Evolutionary conservation across 345 rosid species (phyloP).

Genomic region (Boechera divaricarpa): DNA sequence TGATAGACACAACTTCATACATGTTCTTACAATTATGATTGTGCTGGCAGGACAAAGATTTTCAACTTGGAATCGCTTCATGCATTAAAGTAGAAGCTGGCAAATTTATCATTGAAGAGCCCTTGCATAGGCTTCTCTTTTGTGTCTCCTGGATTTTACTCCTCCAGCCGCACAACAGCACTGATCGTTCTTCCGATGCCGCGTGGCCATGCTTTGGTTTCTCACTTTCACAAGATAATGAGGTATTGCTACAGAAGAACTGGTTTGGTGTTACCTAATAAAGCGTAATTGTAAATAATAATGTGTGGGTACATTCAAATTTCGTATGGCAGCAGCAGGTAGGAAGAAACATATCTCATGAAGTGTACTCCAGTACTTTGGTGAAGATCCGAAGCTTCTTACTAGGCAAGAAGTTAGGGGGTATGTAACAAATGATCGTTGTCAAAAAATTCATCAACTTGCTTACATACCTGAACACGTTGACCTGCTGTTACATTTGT

Average conservation of each 20-base stretch:
- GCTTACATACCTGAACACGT: not conserved
- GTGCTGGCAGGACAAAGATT: conserved; percentile 58
- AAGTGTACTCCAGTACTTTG: conserved; percentile 63
- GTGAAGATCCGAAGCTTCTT: conserved; percentile 59
- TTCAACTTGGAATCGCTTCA: conserved; percentile 57
- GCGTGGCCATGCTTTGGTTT: conserved; percentile 74
- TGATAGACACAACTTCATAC: conserved; percentile 24
- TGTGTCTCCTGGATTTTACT: conserved; percentile 78
- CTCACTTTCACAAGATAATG: conserved; percentile 86
- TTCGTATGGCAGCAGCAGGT: conserved; percentile 52
- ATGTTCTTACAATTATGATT: conserved; percentile 23
- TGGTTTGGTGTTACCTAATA: conserved; percentile 9
- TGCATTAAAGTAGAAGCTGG: conserved; percentile 63
- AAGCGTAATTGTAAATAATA: not conserved
- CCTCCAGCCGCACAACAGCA: conserved; percentile 61
- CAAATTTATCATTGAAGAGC: conserved; percentile 64
- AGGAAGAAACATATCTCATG: conserved; percentile 54
- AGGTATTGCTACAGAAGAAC: conserved; percentile 52
- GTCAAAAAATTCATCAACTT: not conserved
- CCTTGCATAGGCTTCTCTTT: conserved; percentile 75
- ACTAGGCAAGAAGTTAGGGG: conserved; percentile 58
- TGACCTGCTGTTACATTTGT: not conserved
- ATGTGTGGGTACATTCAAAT: not conserved
- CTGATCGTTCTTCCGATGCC: conserved; percentile 49
- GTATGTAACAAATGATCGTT: conserved; percentile 44